Evolutionary conservation across 1,139 yeast genomes (phyloP).

Genomic region (Yamadazyma buinensis): DNA sequence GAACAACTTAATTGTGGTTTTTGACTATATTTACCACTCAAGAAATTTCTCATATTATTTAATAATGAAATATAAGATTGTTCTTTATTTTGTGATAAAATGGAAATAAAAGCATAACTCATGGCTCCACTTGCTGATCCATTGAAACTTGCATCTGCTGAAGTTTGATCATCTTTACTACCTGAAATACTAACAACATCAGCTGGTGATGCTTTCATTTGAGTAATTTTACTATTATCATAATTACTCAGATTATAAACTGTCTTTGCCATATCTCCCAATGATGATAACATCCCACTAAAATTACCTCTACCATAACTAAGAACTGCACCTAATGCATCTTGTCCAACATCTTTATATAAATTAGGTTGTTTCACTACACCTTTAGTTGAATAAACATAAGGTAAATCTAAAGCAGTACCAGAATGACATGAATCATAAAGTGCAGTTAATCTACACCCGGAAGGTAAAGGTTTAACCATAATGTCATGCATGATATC

Average conservation of each 20-base stretch:
- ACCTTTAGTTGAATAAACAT: conserved; percentile 86
- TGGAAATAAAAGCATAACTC: conserved; percentile 85
- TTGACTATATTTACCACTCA: conserved; percentile 71
- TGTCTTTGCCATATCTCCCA: conserved; percentile 47
- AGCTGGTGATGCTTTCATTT: conserved; percentile 77
- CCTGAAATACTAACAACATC: conserved; percentile 87
- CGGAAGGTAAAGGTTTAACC: conserved; percentile 75
- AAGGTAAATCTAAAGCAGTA: conserved; percentile 85
- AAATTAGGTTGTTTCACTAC: conserved; percentile 85
- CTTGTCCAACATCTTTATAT: conserved; percentile 79
- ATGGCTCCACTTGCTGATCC: conserved; percentile 89
- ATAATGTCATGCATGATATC: conserved; percentile 81
- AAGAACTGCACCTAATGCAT: conserved; percentile 66
- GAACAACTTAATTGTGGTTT: conserved; percentile 85
- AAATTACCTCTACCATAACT: conserved; percentile 73
- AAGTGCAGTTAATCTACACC: conserved; percentile 83
- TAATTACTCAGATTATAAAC: conserved; percentile 25
- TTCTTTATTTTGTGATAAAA: conserved; percentile 60
- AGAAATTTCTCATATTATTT: conserved; percentile 72
- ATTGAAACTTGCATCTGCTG: conserved; percentile 78
- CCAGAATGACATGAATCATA: conserved; percentile 96
- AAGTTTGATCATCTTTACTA: conserved; percentile 79
- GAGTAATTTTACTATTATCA: conserved; percentile 29
- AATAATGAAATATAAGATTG: conserved; percentile 76
- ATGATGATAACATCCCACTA: conserved; percentile 44